phyloP scores from a whole-genome alignment of 805 yeast genomes.

The Nadsonia fulvescens region DNA sequence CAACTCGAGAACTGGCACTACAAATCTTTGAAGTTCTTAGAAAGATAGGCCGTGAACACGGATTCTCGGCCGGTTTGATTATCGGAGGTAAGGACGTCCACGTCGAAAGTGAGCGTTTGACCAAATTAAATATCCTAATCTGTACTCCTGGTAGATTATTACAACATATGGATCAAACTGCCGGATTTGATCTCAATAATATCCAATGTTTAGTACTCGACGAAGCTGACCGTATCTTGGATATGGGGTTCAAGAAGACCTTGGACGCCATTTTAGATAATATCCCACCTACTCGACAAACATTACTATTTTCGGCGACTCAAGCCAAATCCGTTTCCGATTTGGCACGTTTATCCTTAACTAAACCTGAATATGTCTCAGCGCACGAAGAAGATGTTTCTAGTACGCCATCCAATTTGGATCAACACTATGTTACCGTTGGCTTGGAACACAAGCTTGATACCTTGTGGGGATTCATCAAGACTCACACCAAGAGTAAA shows the following conservation, averaged over 20 bases:
- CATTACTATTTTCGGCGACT: conserved; percentile 74
- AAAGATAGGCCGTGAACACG: conserved; percentile 58
- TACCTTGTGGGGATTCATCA: conserved; percentile 68
- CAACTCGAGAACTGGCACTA: conserved; percentile 80
- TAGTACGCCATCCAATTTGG: conserved; percentile 67
- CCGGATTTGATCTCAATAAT: conserved; percentile 56
- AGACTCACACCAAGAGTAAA: conserved; percentile 63
- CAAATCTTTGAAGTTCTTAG: conserved; percentile 77
- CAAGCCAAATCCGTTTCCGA: conserved; percentile 71
- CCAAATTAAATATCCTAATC: conserved; percentile 61
- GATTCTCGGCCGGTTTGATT: conserved; percentile 76
- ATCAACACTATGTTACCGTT: conserved; percentile 63
- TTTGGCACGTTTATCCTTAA: conserved; percentile 60
- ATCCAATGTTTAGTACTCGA: conserved; percentile 68
- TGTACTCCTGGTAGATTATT: conserved; percentile 86
- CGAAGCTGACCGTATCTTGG: conserved; percentile 85
- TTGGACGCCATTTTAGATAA: conserved; percentile 64
- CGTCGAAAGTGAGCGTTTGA: conserved; percentile 64
- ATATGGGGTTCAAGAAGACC: conserved; percentile 80
- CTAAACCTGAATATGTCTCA: conserved; percentile 42
- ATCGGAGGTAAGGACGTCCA: conserved; percentile 86
- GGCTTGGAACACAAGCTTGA: conserved; percentile 70
- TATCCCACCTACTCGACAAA: conserved; percentile 67
- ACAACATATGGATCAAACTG: conserved; percentile 83
- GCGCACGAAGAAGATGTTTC: conserved; percentile 21